Evolutionary conservation across 192 early-diverging fungal genomes (phyloP).

Genomic region (Podila clonocystis): DNA sequence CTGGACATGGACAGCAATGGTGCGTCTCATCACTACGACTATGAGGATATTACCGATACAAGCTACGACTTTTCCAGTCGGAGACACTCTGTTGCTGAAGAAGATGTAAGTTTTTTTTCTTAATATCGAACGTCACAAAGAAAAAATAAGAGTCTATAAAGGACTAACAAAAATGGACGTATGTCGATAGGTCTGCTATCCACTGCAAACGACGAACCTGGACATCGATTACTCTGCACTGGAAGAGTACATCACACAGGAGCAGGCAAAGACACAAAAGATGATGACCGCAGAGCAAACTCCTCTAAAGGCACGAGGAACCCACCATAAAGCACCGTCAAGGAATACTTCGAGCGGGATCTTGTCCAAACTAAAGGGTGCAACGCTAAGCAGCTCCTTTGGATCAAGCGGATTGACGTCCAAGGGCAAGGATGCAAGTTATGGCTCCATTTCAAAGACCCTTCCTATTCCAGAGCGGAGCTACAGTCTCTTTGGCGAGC

Average conservation of each 20-base stretch:
- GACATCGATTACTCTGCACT: constrained; percentile 38
- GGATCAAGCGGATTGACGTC: constrained; percentile 5
- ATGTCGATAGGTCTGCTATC: constrained; percentile 37
- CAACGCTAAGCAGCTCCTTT: constrained; percentile 16
- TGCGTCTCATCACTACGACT: constrained; percentile 45
- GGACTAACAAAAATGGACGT: too few species aligned
- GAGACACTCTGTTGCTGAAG: constrained; percentile 47
- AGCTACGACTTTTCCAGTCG: constrained; percentile 49
- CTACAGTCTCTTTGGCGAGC: constrained; percentile 51
- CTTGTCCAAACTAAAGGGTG: constrained; percentile 29
- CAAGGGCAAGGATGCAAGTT: constrained; percentile 21
- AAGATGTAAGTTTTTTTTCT: constrained; percentile 24
- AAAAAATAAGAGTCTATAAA: too few species aligned
- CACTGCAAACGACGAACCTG: constrained; percentile 20
- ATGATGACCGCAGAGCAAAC: constrained; percentile 10
- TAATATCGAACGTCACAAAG: not conserved
- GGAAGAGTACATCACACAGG: constrained; percentile 47
- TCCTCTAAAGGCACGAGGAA: not conserved
- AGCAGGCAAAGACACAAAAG: constrained; percentile 45
- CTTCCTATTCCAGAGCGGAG: constrained; percentile 21
- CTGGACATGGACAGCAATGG: constrained; percentile 44
- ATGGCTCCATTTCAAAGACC: constrained; percentile 27
- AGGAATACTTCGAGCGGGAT: constrained; percentile 19
- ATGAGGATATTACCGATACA: constrained; percentile 43
- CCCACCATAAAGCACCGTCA: not conserved